These are phyloP conservation scores for Licmophora abbreviata DNA, from an alignment of 108 stramenopile species.

Conservation along the genomic window DNA sequence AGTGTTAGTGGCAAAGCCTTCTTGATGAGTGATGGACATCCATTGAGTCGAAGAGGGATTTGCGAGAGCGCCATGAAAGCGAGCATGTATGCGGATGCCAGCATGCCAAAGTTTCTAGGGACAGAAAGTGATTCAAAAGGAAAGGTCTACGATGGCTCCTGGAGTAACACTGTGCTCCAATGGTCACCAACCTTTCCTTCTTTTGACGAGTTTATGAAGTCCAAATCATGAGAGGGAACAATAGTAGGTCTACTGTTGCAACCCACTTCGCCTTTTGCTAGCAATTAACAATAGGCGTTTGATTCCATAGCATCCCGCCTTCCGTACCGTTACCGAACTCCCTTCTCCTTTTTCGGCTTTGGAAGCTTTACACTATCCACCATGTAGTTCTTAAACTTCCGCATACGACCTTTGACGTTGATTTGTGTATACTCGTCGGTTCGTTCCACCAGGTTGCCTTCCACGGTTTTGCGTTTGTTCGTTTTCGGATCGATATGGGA, in stretches of 20 bases:
- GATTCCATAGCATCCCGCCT: too few species aligned
- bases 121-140: conserved; percentile 40
- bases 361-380: conserved; percentile 49
- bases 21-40: conserved; percentile 81
- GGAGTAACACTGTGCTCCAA: conserved; percentile 49
- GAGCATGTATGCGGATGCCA: conserved; percentile 24
- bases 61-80: conserved; percentile 72
- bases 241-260: too few species aligned
- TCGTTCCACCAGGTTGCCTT: conserved; percentile 52
- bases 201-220: conserved; percentile 73
- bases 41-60: conserved; percentile 61
- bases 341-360: conserved; percentile 74
- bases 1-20: conserved; percentile 41
- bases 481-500: conserved; percentile 39
- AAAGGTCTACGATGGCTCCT: conserved; percentile 75
- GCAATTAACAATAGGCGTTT: too few species aligned
- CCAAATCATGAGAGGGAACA: conserved; percentile 4
- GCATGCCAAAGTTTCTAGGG: conserved; percentile 63
- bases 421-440: conserved; percentile 47
- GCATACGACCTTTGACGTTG: conserved; percentile 67
- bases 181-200: conserved; percentile 72
- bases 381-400: conserved; percentile 52
- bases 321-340: too few species aligned
- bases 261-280: too few species aligned
- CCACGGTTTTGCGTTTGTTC: conserved; percentile 26